Conservation (phyloP, 306 rosid genomes). For the Prunus davidiana region DNA sequence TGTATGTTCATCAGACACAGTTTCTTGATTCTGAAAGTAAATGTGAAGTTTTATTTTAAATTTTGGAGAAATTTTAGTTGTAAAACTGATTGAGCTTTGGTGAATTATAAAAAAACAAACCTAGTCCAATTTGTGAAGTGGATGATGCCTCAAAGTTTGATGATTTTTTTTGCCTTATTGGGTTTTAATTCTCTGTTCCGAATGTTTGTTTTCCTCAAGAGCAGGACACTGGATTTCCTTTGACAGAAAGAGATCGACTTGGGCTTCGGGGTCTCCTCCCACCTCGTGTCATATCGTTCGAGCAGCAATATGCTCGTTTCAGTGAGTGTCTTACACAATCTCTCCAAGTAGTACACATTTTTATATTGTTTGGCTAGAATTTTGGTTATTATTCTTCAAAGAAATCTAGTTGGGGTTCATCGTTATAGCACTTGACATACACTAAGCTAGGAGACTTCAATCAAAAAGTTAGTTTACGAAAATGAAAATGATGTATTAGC, state of each 20-base stretch:
- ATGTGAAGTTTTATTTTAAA: not conserved
- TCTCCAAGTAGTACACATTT: not conserved
- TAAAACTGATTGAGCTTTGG: not conserved
- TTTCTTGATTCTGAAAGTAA: not conserved
- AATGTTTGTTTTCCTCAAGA: conserved; percentile 19
- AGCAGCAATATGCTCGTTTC: conserved; percentile 93
- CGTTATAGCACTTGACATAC: not conserved
- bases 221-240: conserved; percentile 97
- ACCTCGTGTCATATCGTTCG: conserved; percentile 94
- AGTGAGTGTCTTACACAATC: conserved; percentile 44
- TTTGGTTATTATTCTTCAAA: not conserved
- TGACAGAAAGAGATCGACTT: conserved; percentile 89
- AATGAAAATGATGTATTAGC: not conserved
- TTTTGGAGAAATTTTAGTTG: not conserved
- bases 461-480: not conserved
- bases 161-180: not conserved
- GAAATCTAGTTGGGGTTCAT: not conserved
- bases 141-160: not conserved
- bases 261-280: conserved; percentile 99
- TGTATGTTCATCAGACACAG: not conserved
- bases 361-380: not conserved
- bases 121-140: not conserved
- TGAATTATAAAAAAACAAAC: not conserved
- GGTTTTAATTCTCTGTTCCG: conserved; percentile 8
- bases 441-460: not conserved